Base-by-base conservation (phyloP, 306 rosid species). In the Cucurbita moschata region DNA sequence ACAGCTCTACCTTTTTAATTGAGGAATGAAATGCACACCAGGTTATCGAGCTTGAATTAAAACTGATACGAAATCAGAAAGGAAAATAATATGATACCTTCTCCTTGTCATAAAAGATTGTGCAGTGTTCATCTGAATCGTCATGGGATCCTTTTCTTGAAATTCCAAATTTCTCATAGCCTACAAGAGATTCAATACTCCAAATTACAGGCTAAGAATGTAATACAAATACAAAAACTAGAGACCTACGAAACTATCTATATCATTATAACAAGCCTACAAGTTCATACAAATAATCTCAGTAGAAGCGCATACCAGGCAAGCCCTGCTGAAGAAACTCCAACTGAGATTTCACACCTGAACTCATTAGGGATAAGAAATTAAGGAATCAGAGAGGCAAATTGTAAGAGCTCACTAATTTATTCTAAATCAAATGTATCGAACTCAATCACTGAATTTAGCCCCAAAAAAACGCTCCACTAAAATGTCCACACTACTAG, bases 91-190 rank as follows among this genome's bases (percentile, higher is more conserved):
- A 61, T 7, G 63, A 42, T 75, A 89, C 99, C 92, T 88, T 95
- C 78, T 86, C 96, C 82, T 81, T 89, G 81, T 95, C 93, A 77
- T 89, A 95, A 85, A 91, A 95, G 81, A 95, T 95, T 71, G 99
- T 87, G 85, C 99, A 95, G 72, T 85, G 90, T 83, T 95, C 89
- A 40, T 95, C 97, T n/a, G 83, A 76, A 57, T 85, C 82, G 83
- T 91, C 99, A 75, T 88, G 82, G 8, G 96, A 86, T 71, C 97
- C 97, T 79, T 87, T 88, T 53, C 96, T 81, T 65, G 99, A 91
- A 78, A 85, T 82, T 67, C 99, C 99, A 82, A 95, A 91, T 65
- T 89, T 96, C 66, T 87, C 97, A 78, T 95, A 95, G 82, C 97
- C 97, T 95, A 53, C 61, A 4, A 47, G 66, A 74, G 55, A 51